phyloP scores from a whole-genome alignment of 1,139 yeast species.

The Magnusiomyces tetraspermus region DNA sequence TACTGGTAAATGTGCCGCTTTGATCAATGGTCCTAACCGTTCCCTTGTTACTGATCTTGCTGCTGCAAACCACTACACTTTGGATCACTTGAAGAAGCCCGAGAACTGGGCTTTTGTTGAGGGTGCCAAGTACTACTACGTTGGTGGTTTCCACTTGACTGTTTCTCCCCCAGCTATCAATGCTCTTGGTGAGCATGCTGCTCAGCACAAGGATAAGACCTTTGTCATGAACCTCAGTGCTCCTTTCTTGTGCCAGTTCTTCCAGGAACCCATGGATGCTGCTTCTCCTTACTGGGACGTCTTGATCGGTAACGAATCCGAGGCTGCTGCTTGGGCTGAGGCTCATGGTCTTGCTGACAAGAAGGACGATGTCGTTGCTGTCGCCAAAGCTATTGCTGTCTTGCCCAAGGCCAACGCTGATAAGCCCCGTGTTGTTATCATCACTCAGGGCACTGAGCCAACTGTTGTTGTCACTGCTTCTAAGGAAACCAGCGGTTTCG shows the following conservation, averaged over 20 bases:
- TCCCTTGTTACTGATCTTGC: constrained; percentile 92
- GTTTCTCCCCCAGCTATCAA: constrained; percentile 93
- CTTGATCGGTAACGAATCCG: constrained; percentile 92
- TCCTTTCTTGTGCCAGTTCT: constrained; percentile 92
- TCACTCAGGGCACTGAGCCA: constrained; percentile 85
- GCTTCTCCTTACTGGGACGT: constrained; percentile 81
- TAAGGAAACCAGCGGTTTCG: constrained; percentile 27
- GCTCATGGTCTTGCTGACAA: constrained; percentile 46
- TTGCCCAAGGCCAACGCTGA: constrained; percentile 66
- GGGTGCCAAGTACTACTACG: constrained; percentile 72
- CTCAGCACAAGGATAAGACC: constrained; percentile 63
- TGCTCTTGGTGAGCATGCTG: constrained; percentile 84
- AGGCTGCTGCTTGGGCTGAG: constrained; percentile 91
- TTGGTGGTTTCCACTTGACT: constrained; percentile 97
- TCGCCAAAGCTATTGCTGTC: constrained; percentile 74
- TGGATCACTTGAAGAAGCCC: constrained; percentile 75
- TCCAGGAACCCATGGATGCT: constrained; percentile 80
- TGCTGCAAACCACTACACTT: constrained; percentile 95
- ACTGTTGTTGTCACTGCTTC: constrained; percentile 56
- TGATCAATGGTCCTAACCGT: constrained; percentile 68
- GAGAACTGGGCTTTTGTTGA: constrained; percentile 87
- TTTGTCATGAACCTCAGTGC: constrained; percentile 86
- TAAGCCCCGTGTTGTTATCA: constrained; percentile 72
- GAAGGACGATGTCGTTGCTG: constrained; percentile 56
- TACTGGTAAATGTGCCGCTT: constrained; percentile 98